Base-by-base conservation (phyloP, 1,139 yeast genomes). In the Meyerozyma elateridarum region DNA sequence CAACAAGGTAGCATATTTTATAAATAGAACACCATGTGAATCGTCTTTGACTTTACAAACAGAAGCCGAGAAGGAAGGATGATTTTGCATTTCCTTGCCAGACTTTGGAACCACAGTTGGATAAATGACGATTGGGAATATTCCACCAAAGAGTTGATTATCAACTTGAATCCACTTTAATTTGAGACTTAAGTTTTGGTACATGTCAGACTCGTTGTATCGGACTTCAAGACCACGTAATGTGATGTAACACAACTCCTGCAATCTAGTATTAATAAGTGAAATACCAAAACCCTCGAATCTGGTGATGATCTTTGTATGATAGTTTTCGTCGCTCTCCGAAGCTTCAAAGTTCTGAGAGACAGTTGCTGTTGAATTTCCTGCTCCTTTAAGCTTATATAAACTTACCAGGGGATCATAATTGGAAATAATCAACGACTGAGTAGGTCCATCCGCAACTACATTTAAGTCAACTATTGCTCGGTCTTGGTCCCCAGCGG, bases 361-460 rank as follows among this genome's bases (percentile, higher is more conserved):
- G 3, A 52, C 37, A 15, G 50, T 51, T 2, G 66, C 49, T 0
- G 71, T 56, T 0, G 57, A 37, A 8, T 36, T 30, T 8, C 45
- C 28, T 40, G 46, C 51, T n/a, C 51, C 51, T 36, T 63, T 64
- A 31, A 74, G 48, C 46, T 84, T 81, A 53, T 87, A 88, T 56
- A 85, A 60, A 55, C 95, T 84, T 4, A 74, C 65, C 3, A 78
- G 73, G 5, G 93, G 82, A 46, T 85, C 94, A 50, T 87, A 87
- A 38, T 85, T 79, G 1, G 95, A 76, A 6, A 91, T 79, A 2
- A 88, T 81, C 44, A 91, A 68, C 0, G 95, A 81, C 52, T 88
- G 96, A 0, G 91, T 79, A 0, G 96, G 95, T 0, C 97, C 98
- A 61, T 91, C 97, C 0, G 97, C 98, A 29, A 88, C 81, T 25